These are phyloP conservation scores for Mortierella antarctica DNA, from an alignment of 192 early-diverging fungal genomes.

Conservation along the genomic window DNA sequence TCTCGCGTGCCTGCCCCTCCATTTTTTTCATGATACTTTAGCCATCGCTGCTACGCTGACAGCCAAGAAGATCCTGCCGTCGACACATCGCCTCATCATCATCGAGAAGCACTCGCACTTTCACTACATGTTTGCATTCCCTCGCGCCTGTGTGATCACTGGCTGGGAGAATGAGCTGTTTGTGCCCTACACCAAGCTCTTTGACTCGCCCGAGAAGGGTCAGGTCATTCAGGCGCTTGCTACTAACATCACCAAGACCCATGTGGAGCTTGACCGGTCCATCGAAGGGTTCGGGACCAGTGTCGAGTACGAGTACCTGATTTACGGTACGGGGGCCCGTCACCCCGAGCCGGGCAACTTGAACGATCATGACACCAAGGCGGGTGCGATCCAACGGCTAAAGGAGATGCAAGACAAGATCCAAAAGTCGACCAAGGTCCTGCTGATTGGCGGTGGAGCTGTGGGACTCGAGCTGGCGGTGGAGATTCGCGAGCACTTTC, in stretches of 20 bases:
- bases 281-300: constrained; percentile 59
- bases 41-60: constrained; percentile 38
- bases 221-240: constrained; percentile 61
- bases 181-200: constrained; percentile 64
- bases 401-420: constrained; percentile 67
- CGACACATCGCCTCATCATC: constrained; percentile 64
- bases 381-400: constrained; percentile 50
- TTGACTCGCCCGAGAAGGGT: constrained; percentile 51
- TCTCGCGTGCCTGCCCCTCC: not conserved
- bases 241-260: constrained; percentile 55
- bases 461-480: constrained; percentile 83
- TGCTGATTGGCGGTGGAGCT: constrained; percentile 82
- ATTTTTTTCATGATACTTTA: not conserved
- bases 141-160: constrained; percentile 62
- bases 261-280: constrained; percentile 64
- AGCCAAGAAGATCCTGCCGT: constrained; percentile 45
- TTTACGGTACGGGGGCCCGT: constrained; percentile 63
- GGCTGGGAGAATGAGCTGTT: constrained; percentile 72
- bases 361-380: constrained; percentile 56
- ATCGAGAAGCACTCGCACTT: constrained; percentile 69
- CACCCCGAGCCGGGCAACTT: constrained; percentile 63
- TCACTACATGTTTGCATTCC: constrained; percentile 74
- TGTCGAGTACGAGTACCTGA: constrained; percentile 65
- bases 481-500: constrained; percentile 74
- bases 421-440: constrained; percentile 61